phyloP scores from a whole-genome alignment of 169 alveolate genomes.

The Plasmodium ovale region DNA sequence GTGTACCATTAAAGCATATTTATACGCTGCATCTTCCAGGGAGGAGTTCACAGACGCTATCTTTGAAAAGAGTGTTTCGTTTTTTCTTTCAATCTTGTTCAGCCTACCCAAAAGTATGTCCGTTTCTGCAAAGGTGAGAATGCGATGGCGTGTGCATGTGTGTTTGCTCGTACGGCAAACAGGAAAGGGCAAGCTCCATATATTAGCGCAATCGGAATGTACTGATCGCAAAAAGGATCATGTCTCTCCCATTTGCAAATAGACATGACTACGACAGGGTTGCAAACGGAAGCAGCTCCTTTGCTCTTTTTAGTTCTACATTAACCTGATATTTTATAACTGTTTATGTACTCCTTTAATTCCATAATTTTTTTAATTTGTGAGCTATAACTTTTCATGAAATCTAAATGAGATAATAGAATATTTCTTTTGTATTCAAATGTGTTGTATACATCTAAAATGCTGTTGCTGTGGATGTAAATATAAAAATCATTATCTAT shows the following conservation, averaged over 20 bases:
- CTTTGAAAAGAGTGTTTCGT: conserved; percentile 18
- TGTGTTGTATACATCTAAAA: conserved; percentile 44
- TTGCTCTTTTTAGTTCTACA: neutral
- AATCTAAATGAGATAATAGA: conserved; percentile 42
- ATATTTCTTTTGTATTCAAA: conserved; percentile 60
- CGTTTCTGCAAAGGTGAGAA: conserved; percentile 15
- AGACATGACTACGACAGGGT: neutral
- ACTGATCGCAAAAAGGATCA: neutral
- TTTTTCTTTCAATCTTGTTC: conserved; percentile 38
- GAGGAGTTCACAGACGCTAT: conserved; percentile 21
- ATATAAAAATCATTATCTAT: conserved; percentile 64
- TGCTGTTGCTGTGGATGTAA: conserved; percentile 56
- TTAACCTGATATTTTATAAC: conserved; percentile 55
- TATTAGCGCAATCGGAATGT: neutral
- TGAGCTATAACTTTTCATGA: conserved; percentile 42
- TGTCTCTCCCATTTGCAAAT: neutral
- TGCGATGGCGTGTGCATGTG: neutral
- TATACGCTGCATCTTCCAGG: conserved; percentile 30
- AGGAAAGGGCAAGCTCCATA: neutral
- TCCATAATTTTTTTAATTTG: conserved; percentile 38
- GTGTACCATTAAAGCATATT: conserved; percentile 49
- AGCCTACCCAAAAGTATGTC: conserved; percentile 22
- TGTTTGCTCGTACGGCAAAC: neutral
- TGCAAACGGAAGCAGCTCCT: neutral
- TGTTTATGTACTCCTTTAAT: conserved; percentile 43